A percentile compares a stretch with the other conserved stretches of the same genome.
phyloP scores from a whole-genome alignment of 2,329 filamentous ascomycete genomes.

The Leptographium lundbergii region DNA sequence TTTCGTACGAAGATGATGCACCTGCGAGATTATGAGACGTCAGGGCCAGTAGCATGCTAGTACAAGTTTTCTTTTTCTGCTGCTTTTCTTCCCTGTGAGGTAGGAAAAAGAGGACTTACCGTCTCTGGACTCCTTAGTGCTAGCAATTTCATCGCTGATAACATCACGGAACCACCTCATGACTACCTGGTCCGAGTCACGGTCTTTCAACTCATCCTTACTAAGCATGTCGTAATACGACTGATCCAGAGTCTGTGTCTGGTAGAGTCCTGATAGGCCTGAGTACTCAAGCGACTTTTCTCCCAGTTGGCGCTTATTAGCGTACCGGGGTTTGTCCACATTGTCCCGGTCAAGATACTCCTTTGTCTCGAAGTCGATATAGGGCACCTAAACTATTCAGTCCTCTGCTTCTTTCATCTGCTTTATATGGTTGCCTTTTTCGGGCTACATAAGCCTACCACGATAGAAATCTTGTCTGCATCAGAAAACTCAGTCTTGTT shows the following conservation, averaged over 20 bases:
- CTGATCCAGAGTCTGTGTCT: not conserved
- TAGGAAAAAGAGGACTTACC: too few species aligned
- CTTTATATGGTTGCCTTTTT: too few species aligned
- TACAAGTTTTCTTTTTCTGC: not conserved
- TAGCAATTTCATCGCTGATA: too few species aligned
- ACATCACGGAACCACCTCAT: not conserved
- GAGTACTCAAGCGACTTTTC: not conserved
- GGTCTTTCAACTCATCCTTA: not conserved
- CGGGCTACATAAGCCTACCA: not conserved
- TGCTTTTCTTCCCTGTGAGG: too few species aligned
- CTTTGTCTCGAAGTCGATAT: constrained; percentile 1
- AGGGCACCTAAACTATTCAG: not conserved
- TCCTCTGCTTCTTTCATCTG: not conserved
- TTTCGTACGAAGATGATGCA: too few species aligned
- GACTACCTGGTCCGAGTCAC: not conserved
- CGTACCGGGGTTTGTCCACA: not conserved
- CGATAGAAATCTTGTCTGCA: not conserved
- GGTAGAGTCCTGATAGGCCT: not conserved
- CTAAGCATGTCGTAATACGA: not conserved
- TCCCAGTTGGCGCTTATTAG: not conserved
- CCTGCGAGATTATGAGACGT: not conserved
- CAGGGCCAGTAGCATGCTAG: too few species aligned
- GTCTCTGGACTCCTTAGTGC: not conserved
- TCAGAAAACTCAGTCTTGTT: not conserved
- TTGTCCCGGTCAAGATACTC: not conserved